phyloP scores from a whole-genome alignment of 352 stramenopile genomes.

The Globisporangium okanoganense region DNA sequence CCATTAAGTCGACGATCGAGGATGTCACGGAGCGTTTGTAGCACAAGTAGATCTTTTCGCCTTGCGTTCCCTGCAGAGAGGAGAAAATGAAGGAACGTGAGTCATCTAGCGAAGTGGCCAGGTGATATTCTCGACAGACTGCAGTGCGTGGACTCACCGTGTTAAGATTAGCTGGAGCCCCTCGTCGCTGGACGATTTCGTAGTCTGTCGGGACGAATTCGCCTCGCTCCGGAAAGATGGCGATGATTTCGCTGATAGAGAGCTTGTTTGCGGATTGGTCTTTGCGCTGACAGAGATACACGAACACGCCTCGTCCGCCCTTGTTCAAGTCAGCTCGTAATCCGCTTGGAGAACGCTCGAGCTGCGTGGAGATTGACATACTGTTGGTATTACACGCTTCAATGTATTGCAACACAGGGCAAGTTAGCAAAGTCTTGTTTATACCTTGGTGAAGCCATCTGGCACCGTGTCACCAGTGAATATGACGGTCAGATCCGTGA shows the following conservation, averaged over 20 bases:
- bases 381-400: not conserved
- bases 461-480: conserved; percentile 72
- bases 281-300: conserved; percentile 70
- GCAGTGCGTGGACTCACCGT: conserved; percentile 26
- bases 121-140: not conserved
- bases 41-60: conserved; percentile 78
- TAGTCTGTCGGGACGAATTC: conserved; percentile 79
- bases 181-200: conserved; percentile 60
- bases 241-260: conserved; percentile 75
- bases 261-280: conserved; percentile 40
- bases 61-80: conserved; percentile 58
- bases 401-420: not conserved
- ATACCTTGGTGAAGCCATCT: conserved; percentile 70
- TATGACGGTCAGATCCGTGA: conserved; percentile 73
- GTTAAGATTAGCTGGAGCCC: conserved; percentile 68
- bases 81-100: not conserved
- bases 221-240: conserved; percentile 70
- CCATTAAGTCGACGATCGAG: conserved; percentile 57
- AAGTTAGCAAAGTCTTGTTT: not conserved
- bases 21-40: conserved; percentile 64
- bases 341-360: conserved; percentile 70
- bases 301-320: conserved; percentile 67
- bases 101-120: not conserved
- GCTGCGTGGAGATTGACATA: conserved; percentile 20
- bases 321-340: conserved; percentile 80